Evolutionary conservation across 225 moss, liverwort and hornwort species (phyloP), one percentile per base, ranked within the genome.

Genomic region (Asterella californica): DNA sequence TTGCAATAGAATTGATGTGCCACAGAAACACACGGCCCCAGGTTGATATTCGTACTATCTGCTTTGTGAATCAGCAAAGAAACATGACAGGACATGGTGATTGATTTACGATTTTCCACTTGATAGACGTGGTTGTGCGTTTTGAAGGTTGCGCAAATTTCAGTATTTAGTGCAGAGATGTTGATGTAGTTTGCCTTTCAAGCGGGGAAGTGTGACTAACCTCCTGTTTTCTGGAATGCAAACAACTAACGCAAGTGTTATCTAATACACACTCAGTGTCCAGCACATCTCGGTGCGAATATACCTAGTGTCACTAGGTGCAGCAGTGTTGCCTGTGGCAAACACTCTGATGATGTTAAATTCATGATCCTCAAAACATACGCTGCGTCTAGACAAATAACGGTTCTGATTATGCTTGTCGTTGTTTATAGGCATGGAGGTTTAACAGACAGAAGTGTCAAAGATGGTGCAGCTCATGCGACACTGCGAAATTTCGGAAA

Each of bases 1-100:
- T 79, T 84, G 49, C 84, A 84, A 57, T 84, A 82, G 63, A 82
- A 83, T 50, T 64, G 60, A 21, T 19, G n/a, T n/a, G 60, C n/a
- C 22, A 2, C 3, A 3, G 4, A 70, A 6, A 74, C 47, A 48
- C 49, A 33, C 48, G 33, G 67, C 38, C 10, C 34, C 67, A 68
- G 78, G 64, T 78, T 68, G 66, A 48, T 62, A 64, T 78, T 66
- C 66, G 52, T 19, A 66, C 78, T 78, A 53, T 53, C 19, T 54
- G 27, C 50, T 45, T 74, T 50, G 19, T 53, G 52, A 67, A 52
- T 74, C 32, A 33, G 52, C 2, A 5, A 74, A 53, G 18, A 53
- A 4, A 73, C 10, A 0, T 8, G 9, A 74, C 19, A 52, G 30
- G 48, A 53, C 32, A 30, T 49, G 12, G 38, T 50, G 24, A 15